phyloP scores from a whole-genome alignment of 108 stramenopile genomes.

The Cyclotella kingstonii region DNA sequence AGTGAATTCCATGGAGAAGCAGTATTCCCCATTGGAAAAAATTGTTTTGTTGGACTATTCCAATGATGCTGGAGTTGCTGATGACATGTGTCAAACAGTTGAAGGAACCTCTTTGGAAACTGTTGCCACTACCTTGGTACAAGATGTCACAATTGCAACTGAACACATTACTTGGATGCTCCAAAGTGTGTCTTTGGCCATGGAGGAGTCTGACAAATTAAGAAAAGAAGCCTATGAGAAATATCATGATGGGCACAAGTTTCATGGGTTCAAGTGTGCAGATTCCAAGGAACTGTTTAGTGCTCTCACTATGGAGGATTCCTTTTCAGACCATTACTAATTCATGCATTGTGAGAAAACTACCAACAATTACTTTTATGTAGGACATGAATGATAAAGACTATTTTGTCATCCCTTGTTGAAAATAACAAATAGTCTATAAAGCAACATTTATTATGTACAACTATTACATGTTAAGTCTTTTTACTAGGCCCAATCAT shows the following conservation, averaged over 20 bases:
- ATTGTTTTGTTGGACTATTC: conserved; percentile 23
- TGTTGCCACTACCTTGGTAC: conserved; percentile 27
- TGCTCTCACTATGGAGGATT: conserved; percentile 26
- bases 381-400: too few relatives aligned
- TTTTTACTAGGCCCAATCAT: conserved; percentile 90
- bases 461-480: background rate
- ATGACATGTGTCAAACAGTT: background rate
- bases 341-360: background rate
- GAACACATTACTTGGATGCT: conserved; percentile 42
- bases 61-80: conserved; percentile 2
- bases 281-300: conserved; percentile 44
- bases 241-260: conserved; percentile 45
- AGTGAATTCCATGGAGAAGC: conserved; percentile 28
- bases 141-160: conserved; percentile 42
- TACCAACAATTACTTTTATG: too few relatives aligned
- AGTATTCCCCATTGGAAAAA: conserved; percentile 28
- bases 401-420: too few relatives aligned
- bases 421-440: too few relatives aligned
- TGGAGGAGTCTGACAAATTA: conserved; percentile 44
- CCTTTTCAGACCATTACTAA: background rate
- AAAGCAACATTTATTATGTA: too few relatives aligned
- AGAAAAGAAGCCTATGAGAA: conserved; percentile 42
- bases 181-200: conserved; percentile 34
- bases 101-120: conserved; percentile 18
- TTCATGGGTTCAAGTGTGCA: conserved; percentile 31